phyloP scores from a whole-genome alignment of 169 alveolate species.

The Babesia ovis region DNA sequence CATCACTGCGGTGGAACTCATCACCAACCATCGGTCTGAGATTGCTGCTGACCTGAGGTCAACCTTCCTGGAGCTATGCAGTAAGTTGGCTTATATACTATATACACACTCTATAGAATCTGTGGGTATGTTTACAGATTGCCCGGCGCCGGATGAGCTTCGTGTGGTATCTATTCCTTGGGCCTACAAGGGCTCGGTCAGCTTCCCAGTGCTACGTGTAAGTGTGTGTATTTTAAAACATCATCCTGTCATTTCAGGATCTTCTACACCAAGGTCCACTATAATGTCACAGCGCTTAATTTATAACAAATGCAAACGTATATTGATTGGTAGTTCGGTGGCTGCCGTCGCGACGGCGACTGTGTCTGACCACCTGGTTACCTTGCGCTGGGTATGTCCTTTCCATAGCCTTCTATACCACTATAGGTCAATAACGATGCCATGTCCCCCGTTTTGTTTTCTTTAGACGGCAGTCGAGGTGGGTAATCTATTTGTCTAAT shows the following conservation, averaged over 20 bases:
- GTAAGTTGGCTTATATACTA: constrained; percentile 19
- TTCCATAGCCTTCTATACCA: not conserved
- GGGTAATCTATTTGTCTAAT: not conserved
- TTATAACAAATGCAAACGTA: constrained; percentile 7
- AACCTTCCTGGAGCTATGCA: constrained; percentile 52
- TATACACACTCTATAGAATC: constrained; percentile 18
- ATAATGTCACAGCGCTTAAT: constrained; percentile 20
- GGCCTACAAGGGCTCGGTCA: constrained; percentile 68
- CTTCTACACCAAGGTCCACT: not conserved
- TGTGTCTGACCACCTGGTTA: constrained; percentile 44
- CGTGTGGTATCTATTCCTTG: constrained; percentile 62
- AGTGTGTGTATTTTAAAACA: constrained; percentile 1
- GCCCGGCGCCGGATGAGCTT: constrained; percentile 62
- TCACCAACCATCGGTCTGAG: constrained; percentile 42
- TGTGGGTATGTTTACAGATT: constrained; percentile 48
- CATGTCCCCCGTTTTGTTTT: constrained; percentile 50
- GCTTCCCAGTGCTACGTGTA: constrained; percentile 58
- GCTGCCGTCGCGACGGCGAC: constrained; percentile 29
- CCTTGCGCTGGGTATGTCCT: constrained; percentile 54
- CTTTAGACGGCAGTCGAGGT: constrained; percentile 31
- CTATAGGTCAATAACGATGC: constrained; percentile 41
- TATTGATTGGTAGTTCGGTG: not conserved
- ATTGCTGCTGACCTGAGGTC: constrained; percentile 52
- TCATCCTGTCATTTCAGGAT: not conserved
- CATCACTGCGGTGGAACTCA: constrained; percentile 56